phyloP scores from a whole-genome alignment of 208 protist species.

The Naegleria lovaniensis region DNA sequence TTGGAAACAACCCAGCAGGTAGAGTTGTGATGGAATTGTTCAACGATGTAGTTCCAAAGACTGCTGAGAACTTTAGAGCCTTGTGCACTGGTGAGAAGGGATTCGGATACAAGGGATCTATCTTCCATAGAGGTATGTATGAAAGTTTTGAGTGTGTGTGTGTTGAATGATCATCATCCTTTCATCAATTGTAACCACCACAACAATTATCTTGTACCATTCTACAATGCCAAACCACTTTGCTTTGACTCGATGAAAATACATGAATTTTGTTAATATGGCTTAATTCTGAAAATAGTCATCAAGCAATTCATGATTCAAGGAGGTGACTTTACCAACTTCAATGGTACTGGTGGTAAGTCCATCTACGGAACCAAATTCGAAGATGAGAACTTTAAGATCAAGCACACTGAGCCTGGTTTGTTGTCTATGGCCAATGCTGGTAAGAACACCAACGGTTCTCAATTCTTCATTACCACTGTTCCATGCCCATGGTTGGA shows the following conservation, averaged over 20 bases:
- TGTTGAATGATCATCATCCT: too few relatives aligned
- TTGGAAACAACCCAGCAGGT: constrained; percentile 66
- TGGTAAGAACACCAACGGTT: constrained; percentile 70
- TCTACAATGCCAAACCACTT: too few relatives aligned
- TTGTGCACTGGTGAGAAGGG: constrained; percentile 39
- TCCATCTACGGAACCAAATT: constrained; percentile 84
- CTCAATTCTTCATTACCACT: constrained; percentile 84
- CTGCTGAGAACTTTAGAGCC: constrained; percentile 59
- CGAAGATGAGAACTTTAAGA: constrained; percentile 85
- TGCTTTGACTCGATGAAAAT: too few relatives aligned
- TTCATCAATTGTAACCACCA: too few relatives aligned
- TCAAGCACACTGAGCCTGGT: constrained; percentile 69
- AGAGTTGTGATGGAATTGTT: constrained; percentile 82
- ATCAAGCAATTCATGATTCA: constrained; percentile 81
- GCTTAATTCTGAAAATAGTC: too few relatives aligned
- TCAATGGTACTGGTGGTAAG: constrained; percentile 82
- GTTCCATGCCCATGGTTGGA: constrained; percentile 76
- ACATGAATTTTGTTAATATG: too few relatives aligned
- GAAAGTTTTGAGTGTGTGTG: too few relatives aligned
- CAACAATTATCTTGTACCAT: too few relatives aligned
- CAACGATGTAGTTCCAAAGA: constrained; percentile 49
- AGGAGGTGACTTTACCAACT: constrained; percentile 89
- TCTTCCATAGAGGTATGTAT: constrained; percentile 45
- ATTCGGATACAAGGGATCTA: constrained; percentile 39
- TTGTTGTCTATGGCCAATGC: constrained; percentile 83